Evolutionary conservation across 2,329 filamentous ascomycete genomes (phyloP), one percentile per base, ranked within the genome.

Genomic region (Didymella segeticola): DNA sequence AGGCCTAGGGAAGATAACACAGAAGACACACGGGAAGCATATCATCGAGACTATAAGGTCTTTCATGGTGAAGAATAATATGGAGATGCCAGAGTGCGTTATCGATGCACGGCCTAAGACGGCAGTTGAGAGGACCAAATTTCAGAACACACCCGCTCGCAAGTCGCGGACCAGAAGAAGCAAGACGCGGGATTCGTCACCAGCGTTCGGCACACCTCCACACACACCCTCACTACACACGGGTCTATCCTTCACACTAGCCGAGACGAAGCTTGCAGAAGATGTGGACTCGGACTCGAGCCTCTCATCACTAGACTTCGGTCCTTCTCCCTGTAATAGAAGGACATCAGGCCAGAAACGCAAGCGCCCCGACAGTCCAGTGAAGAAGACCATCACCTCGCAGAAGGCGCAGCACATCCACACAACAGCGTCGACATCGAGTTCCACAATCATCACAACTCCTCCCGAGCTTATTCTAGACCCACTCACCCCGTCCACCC

Each of bases 31-130:
- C 22, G 73, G 72, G 1, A 47, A 62, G 1, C 60, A 59, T 6
- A 70, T 67, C 63, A 56, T 75, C 3, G 56, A 66, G 12, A 53
- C 68, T 10, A 66, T 73, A 5, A 47, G 53, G 3, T 38, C 51
- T 1, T 70, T 66, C 22, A 20, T 61, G 9, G 41, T 47, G 2
- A 37, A 27, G 8, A 46, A 64, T 23, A 39, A 43, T 11, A 23
- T 51, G 17, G 11, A 47, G 10, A 19, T 38, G n/a, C 11, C 38
- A 12, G 36, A 15, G 5, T 26, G 10, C n/a, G 34, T 17, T 6
- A 22, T 19, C 26, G 11, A 6, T 9, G 19, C 37, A n/a, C 6
- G 36, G 5, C 12, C 29, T 9, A 15, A 34, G 1, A 20, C 20
- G 7, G 8, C 25, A 3, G 15, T 31, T 5, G 19, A 31, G 9